Conservation (phyloP, 331 rosid species). For the Erythrophleum ivorense region DNA sequence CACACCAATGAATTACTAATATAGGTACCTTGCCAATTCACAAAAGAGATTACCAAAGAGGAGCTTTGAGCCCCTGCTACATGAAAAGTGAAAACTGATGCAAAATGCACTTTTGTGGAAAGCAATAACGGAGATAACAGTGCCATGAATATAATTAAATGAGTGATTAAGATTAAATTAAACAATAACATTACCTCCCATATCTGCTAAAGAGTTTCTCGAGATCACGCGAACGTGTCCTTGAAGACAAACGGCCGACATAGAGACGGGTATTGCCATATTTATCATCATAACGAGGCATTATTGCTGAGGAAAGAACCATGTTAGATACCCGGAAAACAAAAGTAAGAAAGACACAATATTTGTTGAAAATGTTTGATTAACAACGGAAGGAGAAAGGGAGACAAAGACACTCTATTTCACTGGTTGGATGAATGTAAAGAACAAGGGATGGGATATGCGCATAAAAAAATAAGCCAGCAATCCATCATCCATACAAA, state of each 20-base stretch:
- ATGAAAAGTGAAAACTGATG: neutral
- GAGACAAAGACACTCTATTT: neutral
- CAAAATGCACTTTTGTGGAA: conserved; percentile 7
- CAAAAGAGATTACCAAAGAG: neutral
- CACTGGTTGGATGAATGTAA: neutral
- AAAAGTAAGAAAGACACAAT: neutral
- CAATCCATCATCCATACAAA: neutral
- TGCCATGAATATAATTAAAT: neutral
- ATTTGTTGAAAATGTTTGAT: neutral
- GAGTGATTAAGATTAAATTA: neutral
- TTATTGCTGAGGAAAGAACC: conserved; percentile 46
- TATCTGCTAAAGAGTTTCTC: conserved; percentile 74
- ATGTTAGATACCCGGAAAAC: neutral
- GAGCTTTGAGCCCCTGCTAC: neutral
- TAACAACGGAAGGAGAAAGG: neutral
- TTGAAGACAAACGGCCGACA: conserved; percentile 73
- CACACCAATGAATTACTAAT: conserved; percentile 8
- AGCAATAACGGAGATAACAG: neutral
- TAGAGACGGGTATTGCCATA: conserved; percentile 80
- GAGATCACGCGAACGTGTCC: conserved; percentile 84
- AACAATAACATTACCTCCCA: conserved; percentile 62
- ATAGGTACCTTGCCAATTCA: conserved; percentile 10
- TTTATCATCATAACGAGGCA: conserved; percentile 86
- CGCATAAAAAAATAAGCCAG: neutral
- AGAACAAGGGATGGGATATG: neutral